Base-by-base conservation (phyloP, 83 land plant species). In the Thuja plicata region DNA sequence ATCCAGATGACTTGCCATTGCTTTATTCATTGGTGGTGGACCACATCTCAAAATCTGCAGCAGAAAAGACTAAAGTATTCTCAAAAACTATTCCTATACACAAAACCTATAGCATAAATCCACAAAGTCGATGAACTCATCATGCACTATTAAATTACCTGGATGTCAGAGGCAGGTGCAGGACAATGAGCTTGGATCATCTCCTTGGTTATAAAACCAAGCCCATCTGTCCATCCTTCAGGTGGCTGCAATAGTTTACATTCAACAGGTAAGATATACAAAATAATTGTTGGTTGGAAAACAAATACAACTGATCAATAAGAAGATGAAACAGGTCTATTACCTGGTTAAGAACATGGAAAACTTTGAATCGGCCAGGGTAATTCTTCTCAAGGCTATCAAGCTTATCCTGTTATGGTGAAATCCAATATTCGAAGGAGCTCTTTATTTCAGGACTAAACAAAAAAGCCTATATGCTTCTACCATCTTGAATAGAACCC, bases 1-100 rank as follows among this genome's bases (percentile, higher is more conserved):
- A 46, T 98, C 96, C 81, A 96, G 95, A 90, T 97, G 96, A 77
- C 88, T 94, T 35, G 94, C 94, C 96, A 98, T 97, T 84, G 99
- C 99, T 93, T 96, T 96, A 94, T 98, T 98, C 99, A 98, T 98
- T 32, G 95, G 95, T 60, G 95, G 99, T 8, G 99, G 98, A n/a
- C 98, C 99, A 88, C 99, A 97, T 73, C 99, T 92, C 91, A 98
- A 88, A 52, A 98, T 93, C 99, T 97, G 94, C 87, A 89, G 40
- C 38, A 60, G 40, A 0, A 70, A 81, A n/a, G n/a, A n/a, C n/a
- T n/a, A n/a, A n/a, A 15, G 46, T 55, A 88, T 21, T 46, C 34
- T 84, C 86, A 84, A 84, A 84, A 1, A 16, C 19, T 84, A 1
- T 43, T 84, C 10, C 8, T 81, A 81, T 30, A 81, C 86, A 84